These are phyloP conservation scores for Mycena rebaudengoi DNA, from an alignment of 768 basidiomycete genomes.

Conservation along the genomic window DNA sequence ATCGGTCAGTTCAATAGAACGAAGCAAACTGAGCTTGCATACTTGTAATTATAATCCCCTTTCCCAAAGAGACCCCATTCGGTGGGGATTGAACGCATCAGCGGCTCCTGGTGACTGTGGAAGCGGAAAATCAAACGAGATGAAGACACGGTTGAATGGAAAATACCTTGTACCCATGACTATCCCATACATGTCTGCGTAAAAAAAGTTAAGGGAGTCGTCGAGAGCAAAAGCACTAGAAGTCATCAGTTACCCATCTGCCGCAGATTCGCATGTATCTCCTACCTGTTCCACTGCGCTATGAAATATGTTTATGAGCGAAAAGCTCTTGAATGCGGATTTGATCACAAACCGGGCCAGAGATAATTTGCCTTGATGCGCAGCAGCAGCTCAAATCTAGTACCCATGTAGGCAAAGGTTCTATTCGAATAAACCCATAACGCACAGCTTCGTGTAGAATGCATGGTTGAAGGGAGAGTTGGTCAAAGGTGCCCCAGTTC, in stretches of 20 bases:
- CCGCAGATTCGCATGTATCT: neutral
- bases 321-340: neutral
- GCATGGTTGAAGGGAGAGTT: conserved; percentile 69
- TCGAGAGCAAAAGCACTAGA: conserved; percentile 63
- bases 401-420: too few species aligned
- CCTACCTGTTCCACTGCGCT: conserved; percentile 55
- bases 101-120: conserved; percentile 73
- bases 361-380: conserved; percentile 75
- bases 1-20: neutral
- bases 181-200: conserved; percentile 71
- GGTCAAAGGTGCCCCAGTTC: conserved; percentile 56
- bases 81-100: conserved; percentile 74
- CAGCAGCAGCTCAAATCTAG: conserved; percentile 71
- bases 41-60: conserved; percentile 66
- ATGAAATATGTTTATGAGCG: too few species aligned
- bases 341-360: conserved; percentile 60
- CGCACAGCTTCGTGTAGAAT: conserved; percentile 66
- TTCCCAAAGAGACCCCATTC: conserved; percentile 67
- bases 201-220: conserved; percentile 65
- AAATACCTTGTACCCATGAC: conserved; percentile 75
- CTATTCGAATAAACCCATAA: conserved; percentile 11
- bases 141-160: neutral
- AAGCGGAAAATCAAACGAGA: neutral
- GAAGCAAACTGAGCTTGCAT: neutral
- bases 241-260: neutral